A percentile compares a stretch with the other conserved stretches of the same genome.
Conservation (phyloP, 495 filamentous ascomycete species). For the Penicilliopsis zonata region DNA sequence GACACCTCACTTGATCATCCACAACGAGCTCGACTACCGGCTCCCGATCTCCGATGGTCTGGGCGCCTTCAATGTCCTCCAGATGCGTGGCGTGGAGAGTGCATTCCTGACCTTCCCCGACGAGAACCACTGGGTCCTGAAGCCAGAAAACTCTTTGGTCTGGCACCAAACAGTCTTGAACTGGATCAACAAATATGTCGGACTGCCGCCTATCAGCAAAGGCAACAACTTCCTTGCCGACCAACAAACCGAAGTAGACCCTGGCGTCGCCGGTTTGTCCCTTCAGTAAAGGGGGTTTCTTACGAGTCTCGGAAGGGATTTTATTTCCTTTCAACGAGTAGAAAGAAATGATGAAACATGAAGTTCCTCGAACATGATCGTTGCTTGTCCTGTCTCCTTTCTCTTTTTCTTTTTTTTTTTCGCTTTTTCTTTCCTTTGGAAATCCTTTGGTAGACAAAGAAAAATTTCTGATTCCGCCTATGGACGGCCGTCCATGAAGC, state of each 20-base stretch:
- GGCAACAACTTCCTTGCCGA: slow-evolving; percentile 3
- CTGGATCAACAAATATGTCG: slow-evolving; percentile 80
- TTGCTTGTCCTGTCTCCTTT: too few species aligned
- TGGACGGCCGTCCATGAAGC: too few species aligned
- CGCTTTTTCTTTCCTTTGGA: neutral
- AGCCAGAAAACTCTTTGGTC: slow-evolving; percentile 78
- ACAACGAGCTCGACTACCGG: slow-evolving; percentile 86
- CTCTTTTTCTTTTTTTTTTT: neutral
- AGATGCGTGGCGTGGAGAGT: slow-evolving; percentile 42
- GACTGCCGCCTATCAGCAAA: slow-evolving; percentile 24
- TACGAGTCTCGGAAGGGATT: too few species aligned
- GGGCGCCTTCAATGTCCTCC: slow-evolving; percentile 79
- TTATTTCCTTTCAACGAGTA: too few species aligned
- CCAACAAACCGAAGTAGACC: slow-evolving; percentile 4
- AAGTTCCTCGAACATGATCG: too few species aligned
- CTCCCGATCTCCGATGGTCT: slow-evolving; percentile 75
- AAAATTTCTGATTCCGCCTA: too few species aligned
- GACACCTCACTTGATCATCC: slow-evolving; percentile 81
- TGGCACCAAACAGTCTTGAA: slow-evolving; percentile 86
- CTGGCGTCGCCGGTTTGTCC: slow-evolving; percentile 6
- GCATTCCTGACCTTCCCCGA: slow-evolving; percentile 72
- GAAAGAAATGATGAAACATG: too few species aligned
- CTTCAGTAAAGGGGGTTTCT: neutral
- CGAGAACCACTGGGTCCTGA: slow-evolving; percentile 78
- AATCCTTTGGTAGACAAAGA: too few species aligned